A percentile compares a stretch with the other conserved stretches of the same genome.
These are phyloP conservation scores for Aurantiochytrium sp. DNA, from an alignment of 108 stramenopile genomes.

Conservation along the genomic window DNA sequence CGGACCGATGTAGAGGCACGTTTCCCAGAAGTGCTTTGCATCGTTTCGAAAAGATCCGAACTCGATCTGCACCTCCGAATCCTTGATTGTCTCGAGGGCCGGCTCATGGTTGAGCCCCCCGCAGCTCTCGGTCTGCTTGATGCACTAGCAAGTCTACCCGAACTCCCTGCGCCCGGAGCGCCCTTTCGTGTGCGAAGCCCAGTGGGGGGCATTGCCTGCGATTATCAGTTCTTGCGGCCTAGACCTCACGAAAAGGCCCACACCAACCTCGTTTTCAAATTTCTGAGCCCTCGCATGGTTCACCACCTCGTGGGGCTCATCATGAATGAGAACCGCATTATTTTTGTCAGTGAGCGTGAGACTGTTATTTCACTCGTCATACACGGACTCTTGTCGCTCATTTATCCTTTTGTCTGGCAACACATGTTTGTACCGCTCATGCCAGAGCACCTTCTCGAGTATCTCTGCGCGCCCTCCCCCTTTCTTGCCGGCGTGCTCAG, in stretches of 20 bases:
- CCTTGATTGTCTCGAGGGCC: background rate
- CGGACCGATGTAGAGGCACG: background rate
- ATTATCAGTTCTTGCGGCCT: background rate
- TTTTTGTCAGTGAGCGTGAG: background rate
- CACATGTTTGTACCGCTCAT: slow-evolving; percentile 12
- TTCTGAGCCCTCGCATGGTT: background rate
- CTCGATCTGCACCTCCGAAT: background rate
- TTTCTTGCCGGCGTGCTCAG: background rate
- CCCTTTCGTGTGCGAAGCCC: background rate
- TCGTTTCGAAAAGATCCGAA: background rate
- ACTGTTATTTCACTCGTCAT: background rate
- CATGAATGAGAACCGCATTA: slow-evolving; percentile 1
- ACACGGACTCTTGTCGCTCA: background rate
- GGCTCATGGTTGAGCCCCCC: background rate
- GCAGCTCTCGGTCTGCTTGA: background rate
- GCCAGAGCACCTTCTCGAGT: slow-evolving; percentile 8
- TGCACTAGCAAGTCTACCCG: background rate
- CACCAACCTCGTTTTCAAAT: background rate
- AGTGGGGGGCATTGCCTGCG: background rate
- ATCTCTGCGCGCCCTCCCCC: background rate
- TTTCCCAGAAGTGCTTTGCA: background rate
- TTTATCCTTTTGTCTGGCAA: slow-evolving; percentile 4
- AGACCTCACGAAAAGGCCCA: background rate
- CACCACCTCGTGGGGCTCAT: background rate
- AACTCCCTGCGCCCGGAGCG: background rate